These are phyloP conservation scores for Paramyrothecium sp. DNA, from an alignment of 2,329 filamentous ascomycete genomes.

Conservation along the genomic window DNA sequence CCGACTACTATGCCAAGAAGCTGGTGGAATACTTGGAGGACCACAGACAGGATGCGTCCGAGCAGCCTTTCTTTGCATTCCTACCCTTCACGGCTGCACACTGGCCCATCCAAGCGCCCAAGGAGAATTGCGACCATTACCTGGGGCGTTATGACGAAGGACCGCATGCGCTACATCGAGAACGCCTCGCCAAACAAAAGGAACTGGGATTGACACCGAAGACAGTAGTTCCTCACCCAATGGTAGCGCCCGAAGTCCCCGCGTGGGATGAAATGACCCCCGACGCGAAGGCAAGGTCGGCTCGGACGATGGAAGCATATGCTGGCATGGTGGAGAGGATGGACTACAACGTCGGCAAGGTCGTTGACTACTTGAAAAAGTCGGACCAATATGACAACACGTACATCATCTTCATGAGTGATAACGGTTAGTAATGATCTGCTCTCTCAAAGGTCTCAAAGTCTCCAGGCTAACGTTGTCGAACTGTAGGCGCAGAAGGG, in stretches of 20 bases:
- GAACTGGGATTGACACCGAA: slow-evolving; percentile 51
- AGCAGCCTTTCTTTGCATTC: slow-evolving; percentile 24
- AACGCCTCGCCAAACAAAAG: slow-evolving; percentile 51
- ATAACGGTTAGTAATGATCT: slow-evolving; percentile 36
- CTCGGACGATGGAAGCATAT: slow-evolving; percentile 58
- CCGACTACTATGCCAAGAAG: slow-evolving; percentile 41
- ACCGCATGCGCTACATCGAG: slow-evolving; percentile 51
- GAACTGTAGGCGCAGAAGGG: slow-evolving; percentile 51
- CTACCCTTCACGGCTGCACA: slow-evolving; percentile 56
- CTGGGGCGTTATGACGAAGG: slow-evolving; percentile 60
- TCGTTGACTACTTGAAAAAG: slow-evolving; percentile 53
- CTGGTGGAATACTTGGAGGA: slow-evolving; percentile 38
- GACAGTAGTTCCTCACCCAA: slow-evolving; percentile 48
- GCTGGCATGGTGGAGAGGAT: slow-evolving; percentile 65
- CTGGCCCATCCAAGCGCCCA: slow-evolving; percentile 61
- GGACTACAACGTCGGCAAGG: slow-evolving; percentile 58
- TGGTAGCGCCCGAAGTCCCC: slow-evolving; percentile 39
- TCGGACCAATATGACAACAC: slow-evolving; percentile 63
- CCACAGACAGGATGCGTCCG: slow-evolving; percentile 19
- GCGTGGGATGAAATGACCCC: slow-evolving; percentile 43
- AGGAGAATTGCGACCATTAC: slow-evolving; percentile 54
- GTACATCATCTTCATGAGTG: slow-evolving; percentile 61
- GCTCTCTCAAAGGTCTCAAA: too few species aligned
- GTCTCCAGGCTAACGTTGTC: too few species aligned
- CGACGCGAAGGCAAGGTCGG: slow-evolving; percentile 45